Percentiles rank a stretch among this genome's conserved stretches.
phyloP scores from a whole-genome alignment of 2,329 filamentous ascomycete species.

The Beauveria sp. region DNA sequence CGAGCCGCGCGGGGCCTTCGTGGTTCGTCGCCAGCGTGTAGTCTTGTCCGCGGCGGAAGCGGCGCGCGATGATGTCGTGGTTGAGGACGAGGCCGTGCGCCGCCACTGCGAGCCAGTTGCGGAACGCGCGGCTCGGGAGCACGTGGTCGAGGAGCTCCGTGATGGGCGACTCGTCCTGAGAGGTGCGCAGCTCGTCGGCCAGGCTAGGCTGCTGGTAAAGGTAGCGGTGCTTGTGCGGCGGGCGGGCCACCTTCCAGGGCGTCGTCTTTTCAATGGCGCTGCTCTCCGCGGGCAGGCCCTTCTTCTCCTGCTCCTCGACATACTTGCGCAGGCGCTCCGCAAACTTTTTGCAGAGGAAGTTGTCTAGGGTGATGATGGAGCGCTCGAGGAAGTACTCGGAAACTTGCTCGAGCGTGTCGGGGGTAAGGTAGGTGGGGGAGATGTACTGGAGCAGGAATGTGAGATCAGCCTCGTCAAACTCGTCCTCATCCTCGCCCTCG shows the following conservation, averaged over 20 bases:
- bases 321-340: slow-evolving; percentile 62
- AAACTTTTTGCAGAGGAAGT: slow-evolving; percentile 74
- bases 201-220: slow-evolving; percentile 62
- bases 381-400: slow-evolving; percentile 72
- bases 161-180: slow-evolving; percentile 48
- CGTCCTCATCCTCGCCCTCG: slow-evolving; percentile 31
- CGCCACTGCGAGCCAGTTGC: slow-evolving; percentile 78
- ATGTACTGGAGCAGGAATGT: slow-evolving; percentile 89
- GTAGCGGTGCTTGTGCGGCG: slow-evolving; percentile 93
- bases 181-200: slow-evolving; percentile 26
- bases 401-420: slow-evolving; percentile 80
- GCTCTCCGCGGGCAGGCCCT: slow-evolving; percentile 37
- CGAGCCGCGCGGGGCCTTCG: slow-evolving; percentile 67
- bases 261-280: slow-evolving; percentile 50
- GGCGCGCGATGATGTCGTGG: slow-evolving; percentile 71
- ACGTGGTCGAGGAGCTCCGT: slow-evolving; percentile 74
- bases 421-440: slow-evolving; percentile 81
- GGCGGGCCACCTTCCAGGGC: slow-evolving; percentile 69
- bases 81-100: slow-evolving; percentile 68
- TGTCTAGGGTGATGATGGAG: slow-evolving; percentile 74
- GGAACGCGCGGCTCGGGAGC: slow-evolving; percentile 78
- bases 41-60: slow-evolving; percentile 80
- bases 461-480: slow-evolving; percentile 69
- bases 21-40: slow-evolving; percentile 91
- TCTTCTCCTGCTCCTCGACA: slow-evolving; percentile 57